These are phyloP conservation scores for Trichophyton mentagrophytes DNA, from an alignment of 2,329 filamentous ascomycete genomes.

Conservation along the genomic window DNA sequence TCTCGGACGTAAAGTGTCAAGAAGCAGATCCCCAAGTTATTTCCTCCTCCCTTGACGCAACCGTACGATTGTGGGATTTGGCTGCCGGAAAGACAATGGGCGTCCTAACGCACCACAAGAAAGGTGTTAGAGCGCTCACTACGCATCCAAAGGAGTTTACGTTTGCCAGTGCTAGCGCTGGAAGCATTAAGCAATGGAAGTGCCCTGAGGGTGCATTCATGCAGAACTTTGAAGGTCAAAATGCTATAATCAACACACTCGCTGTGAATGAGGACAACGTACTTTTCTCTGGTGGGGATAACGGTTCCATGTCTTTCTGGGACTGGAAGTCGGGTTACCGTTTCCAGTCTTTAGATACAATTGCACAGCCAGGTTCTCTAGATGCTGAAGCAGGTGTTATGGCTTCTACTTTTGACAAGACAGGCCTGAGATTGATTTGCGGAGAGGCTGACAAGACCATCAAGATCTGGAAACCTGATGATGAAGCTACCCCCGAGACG, in stretches of 20 bases:
- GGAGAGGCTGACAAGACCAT: conserved; percentile 98
- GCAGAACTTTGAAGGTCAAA: conserved; percentile 97
- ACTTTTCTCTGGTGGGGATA: conserved; percentile 86
- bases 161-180: conserved; percentile 82
- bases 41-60: conserved; percentile 80
- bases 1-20: conserved; percentile 81
- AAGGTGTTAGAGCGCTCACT: conserved; percentile 75
- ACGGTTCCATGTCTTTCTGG: conserved; percentile 95
- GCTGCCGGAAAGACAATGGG: conserved; percentile 94
- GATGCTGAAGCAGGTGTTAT: conserved; percentile 93
- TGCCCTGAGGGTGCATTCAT: conserved; percentile 96
- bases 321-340: conserved; percentile 95
- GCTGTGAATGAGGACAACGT: conserved; percentile 92
- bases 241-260: conserved; percentile 88
- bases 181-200: conserved; percentile 98
- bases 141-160: conserved; percentile 89
- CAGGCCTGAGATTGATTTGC: conserved; percentile 76
- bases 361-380: conserved; percentile 83
- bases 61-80: conserved; percentile 86
- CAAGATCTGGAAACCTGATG: conserved; percentile 94
- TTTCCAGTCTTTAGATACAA: conserved; percentile 81
- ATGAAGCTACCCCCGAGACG: conserved; percentile 76
- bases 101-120: conserved; percentile 95
- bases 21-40: conserved; percentile 95
- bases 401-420: conserved; percentile 82